Evolutionary conservation across 2,329 filamentous ascomycete genomes (phyloP).

Genomic region (Thermoascus crustaceus): DNA sequence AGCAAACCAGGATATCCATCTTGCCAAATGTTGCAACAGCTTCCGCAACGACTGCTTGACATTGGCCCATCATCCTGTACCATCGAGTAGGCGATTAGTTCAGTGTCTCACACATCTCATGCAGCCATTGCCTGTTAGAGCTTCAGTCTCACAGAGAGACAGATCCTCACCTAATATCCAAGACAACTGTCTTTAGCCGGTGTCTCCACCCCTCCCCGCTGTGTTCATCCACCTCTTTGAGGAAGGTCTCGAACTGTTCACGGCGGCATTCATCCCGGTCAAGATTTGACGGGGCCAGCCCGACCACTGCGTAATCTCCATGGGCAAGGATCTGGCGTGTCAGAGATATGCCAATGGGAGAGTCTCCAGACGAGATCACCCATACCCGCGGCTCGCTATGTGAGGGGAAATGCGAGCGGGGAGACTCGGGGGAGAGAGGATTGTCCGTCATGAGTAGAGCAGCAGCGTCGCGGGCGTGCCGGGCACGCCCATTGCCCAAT

Average conservation of each 20-base stretch:
- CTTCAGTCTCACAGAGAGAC: not conserved
- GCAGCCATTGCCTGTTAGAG: not conserved
- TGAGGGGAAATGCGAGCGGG: slow-evolving; percentile 46
- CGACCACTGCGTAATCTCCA: slow-evolving; percentile 83
- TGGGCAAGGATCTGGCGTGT: slow-evolving; percentile 76
- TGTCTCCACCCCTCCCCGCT: slow-evolving; percentile 72
- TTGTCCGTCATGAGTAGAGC: slow-evolving; percentile 29
- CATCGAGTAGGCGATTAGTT: not conserved
- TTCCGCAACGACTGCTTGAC: slow-evolving; percentile 78
- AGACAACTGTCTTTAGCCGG: slow-evolving; percentile 55
- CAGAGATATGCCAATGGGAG: slow-evolving; percentile 74
- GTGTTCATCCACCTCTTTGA: slow-evolving; percentile 52
- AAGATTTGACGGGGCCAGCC: slow-evolving; percentile 69
- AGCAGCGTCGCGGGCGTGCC: slow-evolving; percentile 13
- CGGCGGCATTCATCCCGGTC: slow-evolving; percentile 65
- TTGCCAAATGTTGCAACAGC: slow-evolving; percentile 75
- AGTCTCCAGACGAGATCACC: slow-evolving; percentile 82
- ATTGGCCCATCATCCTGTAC: slow-evolving; percentile 55
- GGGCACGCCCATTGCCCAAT: slow-evolving; percentile 22
- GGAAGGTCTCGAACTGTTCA: slow-evolving; percentile 70
- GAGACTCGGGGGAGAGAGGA: slow-evolving; percentile 22
- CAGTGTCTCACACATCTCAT: not conserved
- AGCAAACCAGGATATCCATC: slow-evolving; percentile 85
- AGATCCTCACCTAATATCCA: slow-evolving; percentile 46
- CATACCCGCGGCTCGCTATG: slow-evolving; percentile 72